phyloP scores from a whole-genome alignment of 768 basidiomycete species.

The Boletus patriciae region DNA sequence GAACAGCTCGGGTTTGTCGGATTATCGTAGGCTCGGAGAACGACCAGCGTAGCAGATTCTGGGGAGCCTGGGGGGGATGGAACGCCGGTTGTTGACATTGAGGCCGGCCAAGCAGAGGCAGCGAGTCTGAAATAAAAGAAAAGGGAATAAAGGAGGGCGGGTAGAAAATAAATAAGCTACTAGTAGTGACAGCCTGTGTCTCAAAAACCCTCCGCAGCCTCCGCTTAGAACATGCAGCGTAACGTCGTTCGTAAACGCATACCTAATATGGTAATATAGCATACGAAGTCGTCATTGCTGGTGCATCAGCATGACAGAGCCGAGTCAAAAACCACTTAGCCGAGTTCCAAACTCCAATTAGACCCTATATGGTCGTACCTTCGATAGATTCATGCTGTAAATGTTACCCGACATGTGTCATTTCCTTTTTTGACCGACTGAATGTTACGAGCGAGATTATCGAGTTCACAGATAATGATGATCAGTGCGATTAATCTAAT shows the following conservation, averaged over 20 bases:
- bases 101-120: background rate
- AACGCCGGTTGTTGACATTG: conserved; percentile 13
- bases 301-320: too few species aligned
- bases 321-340: too few species aligned
- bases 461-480: too few species aligned
- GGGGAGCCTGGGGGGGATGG: conserved; percentile 11
- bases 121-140: conserved; percentile 8
- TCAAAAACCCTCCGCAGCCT: background rate
- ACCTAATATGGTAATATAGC: conserved; percentile 22
- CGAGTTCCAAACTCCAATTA: too few species aligned
- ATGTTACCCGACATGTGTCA: too few species aligned
- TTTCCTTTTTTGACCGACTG: too few species aligned
- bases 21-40: conserved; percentile 26
- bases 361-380: too few species aligned
- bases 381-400: too few species aligned
- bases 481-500: too few species aligned
- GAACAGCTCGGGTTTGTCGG: background rate
- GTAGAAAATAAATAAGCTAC: conserved; percentile 15
- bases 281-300: too few species aligned
- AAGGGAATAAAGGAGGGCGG: conserved; percentile 11
- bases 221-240: conserved; percentile 20
- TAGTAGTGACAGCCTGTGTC: background rate
- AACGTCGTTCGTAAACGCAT: conserved; percentile 33
- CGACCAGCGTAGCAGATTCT: conserved; percentile 32
- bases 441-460: too few species aligned